Evolutionary conservation across 2,329 filamentous ascomycete species (phyloP).

Genomic region (Tricladium varicosporioides): DNA sequence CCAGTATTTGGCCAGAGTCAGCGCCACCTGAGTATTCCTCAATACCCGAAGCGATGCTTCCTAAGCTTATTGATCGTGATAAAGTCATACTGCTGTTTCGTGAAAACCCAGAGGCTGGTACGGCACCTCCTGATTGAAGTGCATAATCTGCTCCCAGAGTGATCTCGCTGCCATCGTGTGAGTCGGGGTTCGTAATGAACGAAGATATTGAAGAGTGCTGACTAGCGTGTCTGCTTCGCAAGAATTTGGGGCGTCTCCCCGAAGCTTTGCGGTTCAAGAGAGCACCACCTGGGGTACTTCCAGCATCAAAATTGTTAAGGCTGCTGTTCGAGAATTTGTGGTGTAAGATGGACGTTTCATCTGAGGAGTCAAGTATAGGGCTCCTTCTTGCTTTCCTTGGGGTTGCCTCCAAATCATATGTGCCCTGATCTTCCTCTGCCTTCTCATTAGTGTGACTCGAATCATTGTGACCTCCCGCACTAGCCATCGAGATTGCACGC

Average conservation of each 20-base stretch:
- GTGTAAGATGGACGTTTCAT: slow-evolving; percentile 29
- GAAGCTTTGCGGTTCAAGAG: slow-evolving; percentile 38
- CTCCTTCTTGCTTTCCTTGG: slow-evolving; percentile 21
- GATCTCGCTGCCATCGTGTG: slow-evolving; percentile 62
- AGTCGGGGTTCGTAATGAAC: slow-evolving; percentile 52
- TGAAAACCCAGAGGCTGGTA: slow-evolving; percentile 52
- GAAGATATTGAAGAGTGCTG: slow-evolving; percentile 62
- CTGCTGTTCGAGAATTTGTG: slow-evolving; percentile 36
- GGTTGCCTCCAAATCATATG: slow-evolving; percentile 23
- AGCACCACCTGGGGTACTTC: slow-evolving; percentile 45
- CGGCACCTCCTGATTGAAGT: slow-evolving; percentile 76
- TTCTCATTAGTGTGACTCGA: slow-evolving; percentile 9
- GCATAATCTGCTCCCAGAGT: slow-evolving; percentile 78
- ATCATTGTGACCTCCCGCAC: slow-evolving; percentile 22
- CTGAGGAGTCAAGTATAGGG: slow-evolving; percentile 17
- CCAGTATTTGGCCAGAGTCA: slow-evolving; percentile 35
- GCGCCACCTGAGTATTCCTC: slow-evolving; percentile 47
- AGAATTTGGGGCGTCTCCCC: slow-evolving; percentile 52
- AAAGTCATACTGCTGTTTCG: slow-evolving; percentile 55
- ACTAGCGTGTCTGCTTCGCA: slow-evolving; percentile 53
- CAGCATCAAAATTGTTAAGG: slow-evolving; percentile 40
- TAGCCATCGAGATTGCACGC: slow-evolving; percentile 48
- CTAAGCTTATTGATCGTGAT: slow-evolving; percentile 78
- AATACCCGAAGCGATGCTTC: slow-evolving; percentile 79
- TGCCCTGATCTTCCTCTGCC: slow-evolving; percentile 21